These are phyloP conservation scores for Podaxis sp. DNA, from an alignment of 768 basidiomycete species.

Conservation along the genomic window DNA sequence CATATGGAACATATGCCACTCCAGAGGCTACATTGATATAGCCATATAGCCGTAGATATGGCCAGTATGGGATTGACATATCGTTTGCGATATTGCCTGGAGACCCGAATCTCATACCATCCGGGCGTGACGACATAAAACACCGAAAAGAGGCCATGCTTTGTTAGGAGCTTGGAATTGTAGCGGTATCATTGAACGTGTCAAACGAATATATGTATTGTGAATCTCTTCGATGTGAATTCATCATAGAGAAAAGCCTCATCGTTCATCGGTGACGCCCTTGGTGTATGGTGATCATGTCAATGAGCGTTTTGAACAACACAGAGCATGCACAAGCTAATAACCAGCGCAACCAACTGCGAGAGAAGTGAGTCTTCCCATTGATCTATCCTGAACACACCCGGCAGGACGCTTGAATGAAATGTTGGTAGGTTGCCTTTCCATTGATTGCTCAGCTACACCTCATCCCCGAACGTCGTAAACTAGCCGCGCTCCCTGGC, in stretches of 20 bases:
- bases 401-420: no score
- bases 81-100: neutral
- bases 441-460: no score
- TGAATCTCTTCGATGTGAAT: no score
- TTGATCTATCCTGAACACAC: no score
- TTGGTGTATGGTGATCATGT: neutral
- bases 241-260: neutral
- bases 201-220: neutral
- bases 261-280: neutral
- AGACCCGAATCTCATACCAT: neutral
- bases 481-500: no score
- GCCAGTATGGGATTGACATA: neutral
- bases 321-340: neutral
- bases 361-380: no score
- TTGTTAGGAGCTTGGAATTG: neutral
- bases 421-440: no score
- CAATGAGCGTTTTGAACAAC: neutral
- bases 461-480: no score
- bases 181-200: neutral
- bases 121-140: neutral
- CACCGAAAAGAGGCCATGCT: neutral
- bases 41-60: neutral
- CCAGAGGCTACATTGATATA: neutral
- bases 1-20: neutral
- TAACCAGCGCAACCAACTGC: no score